Evolutionary conservation across 2,329 filamentous ascomycete genomes (phyloP).

Genomic region (Trichophyton schoenleinii): DNA sequence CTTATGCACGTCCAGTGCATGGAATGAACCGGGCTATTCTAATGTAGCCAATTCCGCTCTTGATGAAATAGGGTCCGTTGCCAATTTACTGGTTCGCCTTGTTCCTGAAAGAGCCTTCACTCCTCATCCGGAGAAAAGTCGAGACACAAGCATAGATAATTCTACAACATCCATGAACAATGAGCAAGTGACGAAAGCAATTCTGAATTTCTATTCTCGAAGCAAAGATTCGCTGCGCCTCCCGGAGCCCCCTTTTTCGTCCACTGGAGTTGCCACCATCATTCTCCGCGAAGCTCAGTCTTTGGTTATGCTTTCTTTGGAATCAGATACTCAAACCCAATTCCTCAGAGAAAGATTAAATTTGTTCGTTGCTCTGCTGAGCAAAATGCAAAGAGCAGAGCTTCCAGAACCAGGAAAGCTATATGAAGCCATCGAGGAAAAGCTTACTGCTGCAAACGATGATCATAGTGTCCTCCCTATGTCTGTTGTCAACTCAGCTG

Average conservation of each 20-base stretch:
- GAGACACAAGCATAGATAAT: background rate
- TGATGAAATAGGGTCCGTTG: constrained; percentile 31
- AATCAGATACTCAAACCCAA: constrained; percentile 18
- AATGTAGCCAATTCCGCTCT: constrained; percentile 18
- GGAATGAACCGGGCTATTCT: constrained; percentile 12
- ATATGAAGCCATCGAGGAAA: constrained; percentile 23
- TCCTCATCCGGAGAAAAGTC: background rate
- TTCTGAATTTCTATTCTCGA: constrained; percentile 55
- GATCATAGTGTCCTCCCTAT: constrained; percentile 22
- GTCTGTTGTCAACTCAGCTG: constrained; percentile 25
- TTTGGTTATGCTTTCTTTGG: constrained; percentile 24
- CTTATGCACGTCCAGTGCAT: constrained; percentile 15
- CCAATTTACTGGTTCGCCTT: constrained; percentile 48
- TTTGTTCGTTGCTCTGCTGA: constrained; percentile 42
- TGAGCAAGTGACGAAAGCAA: constrained; percentile 44
- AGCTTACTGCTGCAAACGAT: constrained; percentile 14
- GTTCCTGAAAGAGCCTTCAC: constrained; percentile 52
- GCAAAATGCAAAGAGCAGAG: constrained; percentile 28
- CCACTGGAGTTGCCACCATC: constrained; percentile 46
- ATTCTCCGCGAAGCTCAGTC: constrained; percentile 48
- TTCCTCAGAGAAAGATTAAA: constrained; percentile 47
- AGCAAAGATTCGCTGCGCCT: constrained; percentile 59
- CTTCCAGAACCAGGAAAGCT: constrained; percentile 24
- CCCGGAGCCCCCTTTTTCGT: constrained; percentile 46
- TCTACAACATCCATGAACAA: constrained; percentile 12